Conservation (phyloP, 2,329 filamentous ascomycete genomes). For the Lizonia empirigonia region DNA sequence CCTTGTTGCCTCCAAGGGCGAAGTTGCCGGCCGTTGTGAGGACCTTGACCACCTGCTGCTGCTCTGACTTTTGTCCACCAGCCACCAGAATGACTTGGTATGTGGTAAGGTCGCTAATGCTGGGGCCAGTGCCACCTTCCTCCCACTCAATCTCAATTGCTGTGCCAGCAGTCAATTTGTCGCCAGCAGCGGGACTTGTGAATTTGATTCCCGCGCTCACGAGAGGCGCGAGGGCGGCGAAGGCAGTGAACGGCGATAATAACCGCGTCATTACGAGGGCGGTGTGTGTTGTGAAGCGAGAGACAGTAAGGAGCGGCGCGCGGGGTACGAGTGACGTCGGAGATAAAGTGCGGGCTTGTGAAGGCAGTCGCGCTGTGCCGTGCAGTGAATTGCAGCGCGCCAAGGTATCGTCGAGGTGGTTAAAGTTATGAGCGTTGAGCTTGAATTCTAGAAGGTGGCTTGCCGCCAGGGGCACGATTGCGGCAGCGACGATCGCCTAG, state of each 20-base stretch:
- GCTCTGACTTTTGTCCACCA: constrained; percentile 52
- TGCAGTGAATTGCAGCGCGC: background rate
- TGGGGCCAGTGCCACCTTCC: constrained; percentile 59
- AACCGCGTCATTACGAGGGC: constrained; percentile 36
- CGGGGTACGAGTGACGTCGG: background rate
- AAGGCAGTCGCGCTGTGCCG: constrained; percentile 1
- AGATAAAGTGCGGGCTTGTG: background rate
- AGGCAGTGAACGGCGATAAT: constrained; percentile 31
- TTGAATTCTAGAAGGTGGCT: constrained; percentile 28
- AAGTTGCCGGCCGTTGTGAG: constrained; percentile 55
- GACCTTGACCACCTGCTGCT: constrained; percentile 20
- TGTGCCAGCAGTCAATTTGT: constrained; percentile 56
- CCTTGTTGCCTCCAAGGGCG: constrained; percentile 51
- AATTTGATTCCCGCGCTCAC: constrained; percentile 61
- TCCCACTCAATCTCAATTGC: constrained; percentile 62
- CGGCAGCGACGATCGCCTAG: constrained; percentile 32
- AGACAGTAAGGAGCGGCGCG: constrained; percentile 14
- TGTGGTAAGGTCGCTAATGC: constrained; percentile 56
- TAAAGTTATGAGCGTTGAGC: constrained; percentile 12
- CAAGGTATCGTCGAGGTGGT: background rate
- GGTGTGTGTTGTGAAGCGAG: constrained; percentile 22
- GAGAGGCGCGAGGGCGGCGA: constrained; percentile 50
- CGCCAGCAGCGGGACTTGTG: constrained; percentile 58
- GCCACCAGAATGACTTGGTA: constrained; percentile 67
- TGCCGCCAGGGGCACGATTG: constrained; percentile 38